These are phyloP conservation scores for Salix dunnii DNA, from an alignment of 345 rosid species.

Conservation along the genomic window DNA sequence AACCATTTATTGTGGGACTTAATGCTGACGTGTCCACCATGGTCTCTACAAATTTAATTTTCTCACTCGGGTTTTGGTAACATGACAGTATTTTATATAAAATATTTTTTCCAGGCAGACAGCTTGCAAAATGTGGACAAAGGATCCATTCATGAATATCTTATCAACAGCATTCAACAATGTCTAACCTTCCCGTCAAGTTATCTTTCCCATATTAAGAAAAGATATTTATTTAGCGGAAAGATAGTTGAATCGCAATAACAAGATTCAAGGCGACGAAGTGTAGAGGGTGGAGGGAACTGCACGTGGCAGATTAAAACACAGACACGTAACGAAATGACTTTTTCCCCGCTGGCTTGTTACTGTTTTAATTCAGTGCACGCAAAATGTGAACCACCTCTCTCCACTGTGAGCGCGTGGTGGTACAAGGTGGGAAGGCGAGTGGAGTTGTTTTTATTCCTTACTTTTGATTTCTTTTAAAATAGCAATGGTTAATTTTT, in stretches of 20 bases:
- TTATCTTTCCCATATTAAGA: slow-evolving; percentile 8
- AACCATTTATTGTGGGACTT: no score
- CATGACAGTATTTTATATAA: no score
- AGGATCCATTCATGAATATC: background rate
- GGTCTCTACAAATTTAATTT: slow-evolving; percentile 1
- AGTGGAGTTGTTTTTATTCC: background rate
- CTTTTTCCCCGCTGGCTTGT: slow-evolving; percentile 32
- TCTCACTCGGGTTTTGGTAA: background rate
- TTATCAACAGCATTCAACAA: slow-evolving; percentile 1
- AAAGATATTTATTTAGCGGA: slow-evolving; percentile 19
- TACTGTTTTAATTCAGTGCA: slow-evolving; percentile 1
- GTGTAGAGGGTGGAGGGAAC: background rate
- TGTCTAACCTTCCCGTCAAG: slow-evolving; percentile 7
- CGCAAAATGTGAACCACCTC: background rate
- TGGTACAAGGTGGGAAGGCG: background rate
- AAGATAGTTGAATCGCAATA: background rate
- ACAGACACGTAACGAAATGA: slow-evolving; percentile 24
- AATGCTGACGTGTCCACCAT: no score
- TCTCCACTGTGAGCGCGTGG: slow-evolving; percentile 25
- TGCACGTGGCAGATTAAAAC: slow-evolving; percentile 18
- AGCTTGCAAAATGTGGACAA: background rate
- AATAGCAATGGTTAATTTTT: no score
- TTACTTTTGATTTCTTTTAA: no score
- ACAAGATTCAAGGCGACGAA: slow-evolving; percentile 46
- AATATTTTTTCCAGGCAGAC: no score